Evolutionary conservation across 768 basidiomycete species (phyloP).

Genomic region (Clitopilus passeckerianus): DNA sequence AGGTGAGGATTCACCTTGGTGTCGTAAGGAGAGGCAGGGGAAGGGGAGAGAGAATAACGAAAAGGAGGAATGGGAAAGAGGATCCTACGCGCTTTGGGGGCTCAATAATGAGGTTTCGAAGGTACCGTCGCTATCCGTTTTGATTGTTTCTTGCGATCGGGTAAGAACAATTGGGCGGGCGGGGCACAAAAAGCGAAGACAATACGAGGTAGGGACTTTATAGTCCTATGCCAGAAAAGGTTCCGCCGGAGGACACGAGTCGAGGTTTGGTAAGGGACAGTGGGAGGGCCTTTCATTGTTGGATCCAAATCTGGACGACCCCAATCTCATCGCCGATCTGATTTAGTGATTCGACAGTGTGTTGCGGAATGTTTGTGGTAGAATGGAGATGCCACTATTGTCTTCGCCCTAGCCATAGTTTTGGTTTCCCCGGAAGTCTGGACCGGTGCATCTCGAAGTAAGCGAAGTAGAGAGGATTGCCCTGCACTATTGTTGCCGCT

Average conservation of each 20-base stretch:
- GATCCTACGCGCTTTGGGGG: constrained; percentile 31
- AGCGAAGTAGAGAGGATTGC: constrained; percentile 3
- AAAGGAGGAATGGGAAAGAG: constrained; percentile 19
- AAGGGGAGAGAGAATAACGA: constrained; percentile 12
- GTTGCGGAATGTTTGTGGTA: constrained; percentile 29
- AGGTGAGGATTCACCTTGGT: constrained; percentile 15
- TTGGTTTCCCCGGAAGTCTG: constrained; percentile 22
- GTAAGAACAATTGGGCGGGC: constrained; percentile 61
- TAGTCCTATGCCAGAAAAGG: constrained; percentile 35
- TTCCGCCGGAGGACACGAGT: constrained; percentile 32
- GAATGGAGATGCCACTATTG: constrained; percentile 42
- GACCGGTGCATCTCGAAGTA: constrained; percentile 25
- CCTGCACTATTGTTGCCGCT: constrained; percentile 21
- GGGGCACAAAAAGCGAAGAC: constrained; percentile 56
- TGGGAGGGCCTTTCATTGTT: constrained; percentile 26
- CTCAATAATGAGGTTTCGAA: constrained; percentile 47
- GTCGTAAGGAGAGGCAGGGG: constrained; percentile 19
- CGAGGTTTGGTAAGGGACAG: constrained; percentile 29
- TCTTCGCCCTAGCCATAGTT: constrained; percentile 23
- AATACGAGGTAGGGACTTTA: constrained; percentile 54
- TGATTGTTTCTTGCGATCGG: constrained; percentile 44
- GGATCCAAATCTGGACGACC: constrained; percentile 21
- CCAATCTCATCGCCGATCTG: constrained; percentile 33
- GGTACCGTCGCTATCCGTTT: constrained; percentile 34
- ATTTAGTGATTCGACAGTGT: constrained; percentile 13